A percentile compares a stretch with the other conserved stretches of the same genome.
phyloP scores from a whole-genome alignment of 2,329 filamentous ascomycete genomes.

The Myriangium duriaei region DNA sequence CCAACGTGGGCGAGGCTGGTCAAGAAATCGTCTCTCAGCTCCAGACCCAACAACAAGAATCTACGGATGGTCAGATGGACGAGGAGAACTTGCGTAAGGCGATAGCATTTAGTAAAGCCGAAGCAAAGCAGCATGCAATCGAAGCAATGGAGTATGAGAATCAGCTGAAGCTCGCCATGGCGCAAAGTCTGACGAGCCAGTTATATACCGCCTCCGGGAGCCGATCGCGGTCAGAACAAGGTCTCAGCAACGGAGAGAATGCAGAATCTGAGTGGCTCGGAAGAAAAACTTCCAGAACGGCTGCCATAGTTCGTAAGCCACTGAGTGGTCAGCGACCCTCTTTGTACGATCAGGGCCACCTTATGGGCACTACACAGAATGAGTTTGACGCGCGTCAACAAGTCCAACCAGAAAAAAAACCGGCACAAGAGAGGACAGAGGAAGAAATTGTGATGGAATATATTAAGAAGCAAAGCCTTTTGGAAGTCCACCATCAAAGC shows the following conservation, averaged over 20 bases:
- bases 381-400: not conserved
- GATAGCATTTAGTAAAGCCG: conserved; percentile 7
- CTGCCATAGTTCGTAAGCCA: too few species aligned
- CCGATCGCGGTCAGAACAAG: not conserved
- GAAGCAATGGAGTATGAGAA: conserved; percentile 3
- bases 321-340: conserved; percentile 8
- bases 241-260: not conserved
- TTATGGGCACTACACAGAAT: conserved; percentile 1
- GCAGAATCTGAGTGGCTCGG: too few species aligned
- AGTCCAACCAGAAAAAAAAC: not conserved
- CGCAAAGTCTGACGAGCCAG: conserved; percentile 6
- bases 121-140: conserved; percentile 5
- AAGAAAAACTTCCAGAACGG: too few species aligned
- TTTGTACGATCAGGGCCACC: conserved; percentile 17
- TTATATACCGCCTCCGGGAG: not conserved
- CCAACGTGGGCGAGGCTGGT: not conserved
- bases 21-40: conserved; percentile 4
- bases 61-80: not conserved
- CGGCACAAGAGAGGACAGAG: conserved; percentile 6
- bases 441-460: conserved; percentile 11
- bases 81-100: conserved; percentile 3
- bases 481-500: conserved; percentile 8
- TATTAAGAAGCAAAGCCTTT: conserved; percentile 9
- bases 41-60: conserved; percentile 4
- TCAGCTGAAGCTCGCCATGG: not conserved